These are phyloP conservation scores for Elaphomyces granulatus DNA, from an alignment of 495 filamentous ascomycete genomes.

Conservation along the genomic window DNA sequence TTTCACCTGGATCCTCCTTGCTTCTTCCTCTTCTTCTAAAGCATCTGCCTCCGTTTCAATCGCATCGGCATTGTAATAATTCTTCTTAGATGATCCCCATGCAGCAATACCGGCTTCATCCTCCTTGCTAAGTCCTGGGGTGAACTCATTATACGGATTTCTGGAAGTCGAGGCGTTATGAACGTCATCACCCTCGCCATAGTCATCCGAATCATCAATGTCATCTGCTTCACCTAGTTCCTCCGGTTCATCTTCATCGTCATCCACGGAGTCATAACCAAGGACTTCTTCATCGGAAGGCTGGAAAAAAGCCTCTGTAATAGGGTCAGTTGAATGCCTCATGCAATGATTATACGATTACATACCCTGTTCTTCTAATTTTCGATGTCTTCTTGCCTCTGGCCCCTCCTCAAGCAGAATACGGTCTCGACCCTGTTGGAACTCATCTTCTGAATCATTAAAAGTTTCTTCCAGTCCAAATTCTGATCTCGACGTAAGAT, in stretches of 20 bases:
- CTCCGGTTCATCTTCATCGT: slow-evolving; percentile 36
- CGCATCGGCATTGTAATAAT: slow-evolving; percentile 81
- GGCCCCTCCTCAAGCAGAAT: slow-evolving; percentile 71
- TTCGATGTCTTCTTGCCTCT: slow-evolving; percentile 58
- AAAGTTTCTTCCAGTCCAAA: slow-evolving; percentile 62
- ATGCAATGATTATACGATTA: background rate
- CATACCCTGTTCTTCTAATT: slow-evolving; percentile 47
- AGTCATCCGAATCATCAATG: slow-evolving; percentile 27
- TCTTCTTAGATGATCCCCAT: slow-evolving; percentile 76
- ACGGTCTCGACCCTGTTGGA: slow-evolving; percentile 68
- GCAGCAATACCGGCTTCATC: slow-evolving; percentile 63
- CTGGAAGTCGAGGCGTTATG: slow-evolving; percentile 9
- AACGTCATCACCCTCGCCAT: slow-evolving; percentile 25
- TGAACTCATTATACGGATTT: slow-evolving; percentile 13
- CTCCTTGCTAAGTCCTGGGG: slow-evolving; percentile 21
- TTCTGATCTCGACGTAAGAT: slow-evolving; percentile 23
- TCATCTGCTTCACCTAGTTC: slow-evolving; percentile 39
- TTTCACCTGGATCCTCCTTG: slow-evolving; percentile 74
- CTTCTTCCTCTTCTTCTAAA: slow-evolving; percentile 82
- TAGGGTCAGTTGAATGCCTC: background rate
- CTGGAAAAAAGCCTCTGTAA: slow-evolving; percentile 43
- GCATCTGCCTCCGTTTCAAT: slow-evolving; percentile 90
- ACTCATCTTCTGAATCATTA: slow-evolving; percentile 86
- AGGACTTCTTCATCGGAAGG: slow-evolving; percentile 83
- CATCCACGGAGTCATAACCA: slow-evolving; percentile 41